These are phyloP conservation scores for Caulochytrium protostelioides DNA, from an alignment of 371 early-diverging fungal species.

Conservation along the genomic window DNA sequence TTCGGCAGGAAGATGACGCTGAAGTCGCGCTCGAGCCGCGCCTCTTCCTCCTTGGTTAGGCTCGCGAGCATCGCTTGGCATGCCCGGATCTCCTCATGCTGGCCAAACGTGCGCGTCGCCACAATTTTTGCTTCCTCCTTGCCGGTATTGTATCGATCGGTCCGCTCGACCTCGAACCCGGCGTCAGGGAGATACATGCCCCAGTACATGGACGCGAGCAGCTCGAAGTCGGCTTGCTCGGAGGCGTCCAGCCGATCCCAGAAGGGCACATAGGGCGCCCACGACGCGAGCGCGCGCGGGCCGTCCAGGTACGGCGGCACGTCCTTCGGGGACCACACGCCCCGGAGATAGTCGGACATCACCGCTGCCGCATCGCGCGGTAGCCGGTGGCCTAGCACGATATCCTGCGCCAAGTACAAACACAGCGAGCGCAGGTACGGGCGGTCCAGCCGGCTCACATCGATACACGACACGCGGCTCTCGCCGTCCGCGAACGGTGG, in stretches of 20 bases:
- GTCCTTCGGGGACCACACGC: slow-evolving; percentile 4
- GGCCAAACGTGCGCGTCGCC: slow-evolving; percentile 47
- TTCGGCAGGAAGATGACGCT: slow-evolving; percentile 64
- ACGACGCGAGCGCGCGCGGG: slow-evolving; percentile 1
- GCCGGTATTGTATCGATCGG: slow-evolving; percentile 45
- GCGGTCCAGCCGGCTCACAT: too few species aligned
- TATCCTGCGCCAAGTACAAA: too few species aligned
- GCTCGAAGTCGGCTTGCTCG: too few species aligned
- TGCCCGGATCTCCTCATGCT: slow-evolving; percentile 49
- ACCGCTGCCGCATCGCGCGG: slow-evolving; percentile 11
- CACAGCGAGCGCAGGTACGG: too few species aligned
- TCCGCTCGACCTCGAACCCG: slow-evolving; percentile 47
- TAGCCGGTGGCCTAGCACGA: too few species aligned
- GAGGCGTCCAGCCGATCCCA: slow-evolving; percentile 22
- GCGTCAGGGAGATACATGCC: slow-evolving; percentile 60
- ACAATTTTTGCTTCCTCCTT: slow-evolving; percentile 65
- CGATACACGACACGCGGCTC: too few species aligned
- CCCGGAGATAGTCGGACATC: slow-evolving; percentile 6
- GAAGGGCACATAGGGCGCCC: not conserved
- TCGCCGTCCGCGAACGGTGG: too few species aligned
- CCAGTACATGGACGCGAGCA: too few species aligned
- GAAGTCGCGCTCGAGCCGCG: slow-evolving; percentile 53
- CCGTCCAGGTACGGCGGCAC: too few species aligned
- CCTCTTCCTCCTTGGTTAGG: slow-evolving; percentile 45
- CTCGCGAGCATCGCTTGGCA: slow-evolving; percentile 58